Evolutionary conservation across 805 yeast genomes (phyloP).

Genomic region (Yarrowia osloensis): DNA sequence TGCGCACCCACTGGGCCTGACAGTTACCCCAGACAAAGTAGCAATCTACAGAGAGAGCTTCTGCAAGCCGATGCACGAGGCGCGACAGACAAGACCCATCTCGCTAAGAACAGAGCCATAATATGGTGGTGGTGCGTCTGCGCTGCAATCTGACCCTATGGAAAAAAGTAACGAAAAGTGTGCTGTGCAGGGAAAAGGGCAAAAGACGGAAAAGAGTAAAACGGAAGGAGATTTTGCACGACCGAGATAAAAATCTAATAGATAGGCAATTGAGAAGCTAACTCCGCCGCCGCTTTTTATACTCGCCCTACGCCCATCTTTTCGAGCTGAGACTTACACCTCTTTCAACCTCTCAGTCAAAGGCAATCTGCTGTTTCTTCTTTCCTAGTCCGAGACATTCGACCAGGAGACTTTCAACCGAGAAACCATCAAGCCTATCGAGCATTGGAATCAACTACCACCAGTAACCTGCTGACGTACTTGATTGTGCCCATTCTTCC

Average conservation of each 20-base stretch:
- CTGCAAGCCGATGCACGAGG: slow-evolving; percentile 9
- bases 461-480: too few relatives aligned
- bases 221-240: neutral
- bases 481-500: neutral
- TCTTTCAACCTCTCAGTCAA: neutral
- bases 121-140: neutral
- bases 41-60: slow-evolving; percentile 3
- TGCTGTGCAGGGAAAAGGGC: neutral
- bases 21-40: slow-evolving; percentile 3
- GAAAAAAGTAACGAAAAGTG: slow-evolving; percentile 7
- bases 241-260: neutral
- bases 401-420: neutral
- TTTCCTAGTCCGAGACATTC: neutral
- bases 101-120: neutral
- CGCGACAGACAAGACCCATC: slow-evolving; percentile 3
- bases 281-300: neutral
- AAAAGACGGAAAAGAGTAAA: neutral
- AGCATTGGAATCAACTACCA: neutral
- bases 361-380: neutral
- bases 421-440: neutral
- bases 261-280: neutral
- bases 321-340: neutral
- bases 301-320: neutral
- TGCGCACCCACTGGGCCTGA: neutral
- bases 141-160: neutral